These are phyloP conservation scores for Centaurea solstitialis DNA, from an alignment of 129 eudicot species.

Conservation along the genomic window DNA sequence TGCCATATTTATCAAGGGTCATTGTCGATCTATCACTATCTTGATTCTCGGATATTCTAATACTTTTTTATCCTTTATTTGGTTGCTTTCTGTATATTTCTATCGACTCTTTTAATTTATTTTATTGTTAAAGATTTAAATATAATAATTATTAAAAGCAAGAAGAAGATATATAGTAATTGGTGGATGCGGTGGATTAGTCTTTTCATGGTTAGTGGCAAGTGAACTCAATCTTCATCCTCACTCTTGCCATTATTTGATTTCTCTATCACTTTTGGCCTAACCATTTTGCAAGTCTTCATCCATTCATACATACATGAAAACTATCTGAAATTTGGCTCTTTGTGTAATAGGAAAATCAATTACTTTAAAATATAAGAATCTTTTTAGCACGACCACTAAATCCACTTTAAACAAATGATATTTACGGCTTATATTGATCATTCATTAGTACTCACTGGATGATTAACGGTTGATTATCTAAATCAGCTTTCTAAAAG, in stretches of 20 bases:
- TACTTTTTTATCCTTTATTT: background rate
- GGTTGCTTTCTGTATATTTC: background rate
- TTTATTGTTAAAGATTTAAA: background rate
- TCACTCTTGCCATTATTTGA: constrained; percentile 33
- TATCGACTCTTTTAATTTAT: background rate
- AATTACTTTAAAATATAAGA: background rate
- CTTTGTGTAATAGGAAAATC: background rate
- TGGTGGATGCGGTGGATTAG: constrained; percentile 32
- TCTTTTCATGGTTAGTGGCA: constrained; percentile 35
- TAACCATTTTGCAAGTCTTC: constrained; percentile 25
- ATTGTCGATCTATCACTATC: background rate
- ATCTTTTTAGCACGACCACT: background rate
- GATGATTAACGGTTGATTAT: background rate
- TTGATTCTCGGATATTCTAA: background rate
- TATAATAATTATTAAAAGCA: background rate
- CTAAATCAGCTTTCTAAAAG: no score
- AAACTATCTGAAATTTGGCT: background rate
- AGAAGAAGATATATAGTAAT: constrained; percentile 20
- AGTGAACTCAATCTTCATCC: constrained; percentile 32
- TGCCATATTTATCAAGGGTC: background rate
- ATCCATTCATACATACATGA: background rate
- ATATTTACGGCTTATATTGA: background rate
- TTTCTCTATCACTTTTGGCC: constrained; percentile 42
- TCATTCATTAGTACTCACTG: background rate
- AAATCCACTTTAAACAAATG: background rate